phyloP scores from a whole-genome alignment of 176 grass and related monocot species.

The Hsuehochloa calcarea region DNA sequence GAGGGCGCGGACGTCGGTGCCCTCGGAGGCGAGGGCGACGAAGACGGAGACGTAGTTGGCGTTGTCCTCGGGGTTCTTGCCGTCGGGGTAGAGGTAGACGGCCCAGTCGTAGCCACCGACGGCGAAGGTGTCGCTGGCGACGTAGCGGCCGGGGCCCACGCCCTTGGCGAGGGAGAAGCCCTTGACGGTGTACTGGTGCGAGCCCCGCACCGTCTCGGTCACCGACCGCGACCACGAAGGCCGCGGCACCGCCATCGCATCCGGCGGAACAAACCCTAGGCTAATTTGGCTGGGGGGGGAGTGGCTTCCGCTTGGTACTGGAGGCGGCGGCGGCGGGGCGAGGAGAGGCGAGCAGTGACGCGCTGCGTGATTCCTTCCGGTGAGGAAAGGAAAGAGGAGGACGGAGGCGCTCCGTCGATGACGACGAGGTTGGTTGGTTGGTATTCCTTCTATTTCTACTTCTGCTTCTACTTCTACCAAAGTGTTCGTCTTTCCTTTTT shows the following conservation, averaged over 20 bases:
- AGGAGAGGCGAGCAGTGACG: too few species aligned
- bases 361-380: too few species aligned
- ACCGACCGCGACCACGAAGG: conserved; percentile 62
- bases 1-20: conserved; percentile 72
- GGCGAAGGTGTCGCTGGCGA: conserved; percentile 74
- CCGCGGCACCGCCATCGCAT: conserved; percentile 50
- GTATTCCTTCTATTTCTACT: too few species aligned
- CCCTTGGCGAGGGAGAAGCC: conserved; percentile 90
- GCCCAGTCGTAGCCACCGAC: conserved; percentile 85
- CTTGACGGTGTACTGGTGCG: conserved; percentile 74
- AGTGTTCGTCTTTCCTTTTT: too few species aligned
- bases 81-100: conserved; percentile 83
- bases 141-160: conserved; percentile 61
- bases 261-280: conserved; percentile 41
- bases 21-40: conserved; percentile 82
- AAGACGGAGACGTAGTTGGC: conserved; percentile 74
- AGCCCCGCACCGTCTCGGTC: conserved; percentile 71
- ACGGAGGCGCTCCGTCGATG: too few species aligned
- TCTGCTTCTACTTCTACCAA: too few species aligned
- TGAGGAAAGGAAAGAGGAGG: too few species aligned
- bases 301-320: background rate
- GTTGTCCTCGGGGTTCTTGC: conserved; percentile 83
- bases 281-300: background rate
- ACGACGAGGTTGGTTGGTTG: too few species aligned
- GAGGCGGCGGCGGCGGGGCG: background rate